Base-by-base conservation (phyloP, 768 basidiomycete species). In the Tricholoma bakamatsutake region DNA sequence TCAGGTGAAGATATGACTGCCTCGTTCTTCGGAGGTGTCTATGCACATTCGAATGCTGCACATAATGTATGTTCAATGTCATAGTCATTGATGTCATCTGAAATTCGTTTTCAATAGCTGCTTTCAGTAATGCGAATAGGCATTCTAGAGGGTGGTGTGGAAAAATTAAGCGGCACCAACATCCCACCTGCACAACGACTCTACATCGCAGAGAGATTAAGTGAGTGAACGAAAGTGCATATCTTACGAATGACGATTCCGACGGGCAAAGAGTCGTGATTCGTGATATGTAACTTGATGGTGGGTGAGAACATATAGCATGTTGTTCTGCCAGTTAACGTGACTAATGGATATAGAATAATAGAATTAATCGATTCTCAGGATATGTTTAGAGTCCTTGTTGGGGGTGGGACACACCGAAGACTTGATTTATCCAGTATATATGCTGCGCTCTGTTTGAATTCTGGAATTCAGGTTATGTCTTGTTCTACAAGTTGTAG, bases 11-110 rank as follows among this genome's bases (percentile, higher is more conserved):
- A 95, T 60, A 84, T 89, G 67, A 93, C 92, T 0, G 79, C 87
- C 0, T 79, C 88, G 2, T 95, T 95, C 74, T 90, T 87, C 66
- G 93, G 93, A 4, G 92, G 92, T 27, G 74, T 86, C 2, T 90
- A 92, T 69, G 78, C 83, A 33, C 90, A 93, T 65, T 89, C 87
- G 11, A 88, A 90, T 68, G 90, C 88, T 4, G 90, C 90, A 8
- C 85, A 88, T 67, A 89, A 88, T 59, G 85, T 85, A 65, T 58
- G 82, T 71, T 18, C n/a, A n/a, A 48, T 12, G 15, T 12, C 46
- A n/a, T 48, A 7, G 46, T 17, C 46, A 30, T 30, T 24, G n/a
- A 48, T 17, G 8, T 10, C 7, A 30, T 17, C 28, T 12, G 13
- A 48, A 30, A 17, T 8, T 31, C n/a, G 30, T 31, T 48, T 21